Evolutionary conservation across 2,329 filamentous ascomycete genomes (phyloP).

Genomic region (Huntiella savannae): DNA sequence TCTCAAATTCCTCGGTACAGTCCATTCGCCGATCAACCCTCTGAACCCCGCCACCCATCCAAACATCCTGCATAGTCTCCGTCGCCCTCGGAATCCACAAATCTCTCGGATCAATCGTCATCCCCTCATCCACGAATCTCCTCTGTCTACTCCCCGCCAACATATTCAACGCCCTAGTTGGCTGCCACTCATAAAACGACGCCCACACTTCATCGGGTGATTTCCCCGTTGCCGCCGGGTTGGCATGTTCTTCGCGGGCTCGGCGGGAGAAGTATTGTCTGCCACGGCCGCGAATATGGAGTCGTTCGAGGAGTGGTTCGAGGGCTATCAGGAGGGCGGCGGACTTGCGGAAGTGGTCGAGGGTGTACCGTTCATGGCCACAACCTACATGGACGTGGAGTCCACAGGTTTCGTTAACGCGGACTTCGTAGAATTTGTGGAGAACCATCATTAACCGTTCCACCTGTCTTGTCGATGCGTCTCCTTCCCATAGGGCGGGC

Average conservation of each 20-base stretch:
- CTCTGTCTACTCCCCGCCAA: background rate
- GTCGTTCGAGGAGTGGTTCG: conserved; percentile 19
- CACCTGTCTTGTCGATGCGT: conserved; percentile 16
- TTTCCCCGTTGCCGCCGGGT: background rate
- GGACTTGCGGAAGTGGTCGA: conserved; percentile 16
- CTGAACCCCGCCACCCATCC: background rate
- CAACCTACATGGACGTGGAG: conserved; percentile 22
- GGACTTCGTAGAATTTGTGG: conserved; percentile 16
- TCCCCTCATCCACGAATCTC: background rate
- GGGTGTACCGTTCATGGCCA: conserved; percentile 17
- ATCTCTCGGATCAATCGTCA: background rate
- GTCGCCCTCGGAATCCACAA: background rate
- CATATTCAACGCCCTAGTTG: background rate
- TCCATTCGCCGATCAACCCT: too few relatives aligned
- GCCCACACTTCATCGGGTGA: background rate
- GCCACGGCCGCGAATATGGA: conserved; percentile 14
- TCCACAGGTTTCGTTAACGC: conserved; percentile 19
- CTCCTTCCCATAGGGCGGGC: conserved; percentile 18
- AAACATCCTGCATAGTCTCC: background rate
- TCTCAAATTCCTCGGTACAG: too few relatives aligned
- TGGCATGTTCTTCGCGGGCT: background rate
- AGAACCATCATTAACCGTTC: conserved; percentile 18
- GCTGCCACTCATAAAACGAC: background rate
- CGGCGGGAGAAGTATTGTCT: background rate
- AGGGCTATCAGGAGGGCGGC: conserved; percentile 20